These are phyloP conservation scores for Metschnikowia peoriensis DNA, from an alignment of 805 yeast species.

Conservation along the genomic window DNA sequence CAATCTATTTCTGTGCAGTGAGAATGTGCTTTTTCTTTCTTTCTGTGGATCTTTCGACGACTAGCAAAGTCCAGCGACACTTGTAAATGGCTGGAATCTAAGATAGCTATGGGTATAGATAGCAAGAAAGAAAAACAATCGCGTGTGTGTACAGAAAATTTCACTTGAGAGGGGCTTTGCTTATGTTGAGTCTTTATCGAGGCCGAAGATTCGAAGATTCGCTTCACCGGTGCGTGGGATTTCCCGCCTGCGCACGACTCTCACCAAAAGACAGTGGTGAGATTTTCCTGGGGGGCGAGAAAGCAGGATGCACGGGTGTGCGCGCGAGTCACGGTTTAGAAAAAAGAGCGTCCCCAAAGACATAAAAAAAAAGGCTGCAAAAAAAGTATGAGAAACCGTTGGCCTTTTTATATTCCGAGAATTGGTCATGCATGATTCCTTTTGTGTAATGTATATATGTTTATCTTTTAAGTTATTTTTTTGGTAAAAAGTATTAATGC, in stretches of 20 bases:
- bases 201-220: constrained; percentile 1
- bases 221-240: constrained; percentile 7
- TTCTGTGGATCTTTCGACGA: neutral
- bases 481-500: too few relatives aligned
- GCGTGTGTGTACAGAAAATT: neutral
- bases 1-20: constrained; percentile 1
- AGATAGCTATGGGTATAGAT: neutral
- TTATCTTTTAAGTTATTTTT: too few relatives aligned
- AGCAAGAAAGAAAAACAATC: neutral
- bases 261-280: neutral
- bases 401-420: too few relatives aligned
- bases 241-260: constrained; percentile 8
- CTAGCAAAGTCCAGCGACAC: neutral
- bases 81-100: neutral
- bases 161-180: neutral
- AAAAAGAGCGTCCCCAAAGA: neutral
- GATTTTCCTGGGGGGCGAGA: neutral
- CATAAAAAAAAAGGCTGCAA: neutral
- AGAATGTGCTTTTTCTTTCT: neutral
- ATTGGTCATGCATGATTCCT: too few relatives aligned
- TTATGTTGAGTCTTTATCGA: neutral
- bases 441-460: too few relatives aligned
- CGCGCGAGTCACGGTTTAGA: neutral
- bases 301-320: neutral
- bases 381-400: neutral